phyloP scores from a whole-genome alignment of 2,329 filamentous ascomycete genomes.

The Ophiosphaerella narmari region DNA sequence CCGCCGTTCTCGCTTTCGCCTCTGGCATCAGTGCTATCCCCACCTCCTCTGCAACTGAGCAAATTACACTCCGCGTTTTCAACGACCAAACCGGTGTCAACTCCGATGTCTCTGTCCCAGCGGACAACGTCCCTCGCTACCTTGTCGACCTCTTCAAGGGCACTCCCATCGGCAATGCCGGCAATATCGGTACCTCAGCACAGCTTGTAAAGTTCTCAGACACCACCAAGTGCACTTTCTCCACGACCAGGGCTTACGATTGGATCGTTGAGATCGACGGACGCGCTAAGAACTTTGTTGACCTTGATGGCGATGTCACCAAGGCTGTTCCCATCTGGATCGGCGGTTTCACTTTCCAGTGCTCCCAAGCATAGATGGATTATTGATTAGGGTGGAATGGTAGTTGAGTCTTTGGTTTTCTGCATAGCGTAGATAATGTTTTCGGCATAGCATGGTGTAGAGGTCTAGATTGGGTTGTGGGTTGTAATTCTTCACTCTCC shows the following conservation, averaged over 20 bases:
- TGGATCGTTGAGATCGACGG: constrained; percentile 14
- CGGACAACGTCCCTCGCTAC: constrained; percentile 4
- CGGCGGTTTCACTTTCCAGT: constrained; percentile 17
- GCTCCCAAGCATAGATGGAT: constrained; percentile 5
- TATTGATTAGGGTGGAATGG: background rate
- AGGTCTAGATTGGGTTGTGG: background rate
- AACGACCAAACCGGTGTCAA: constrained; percentile 12
- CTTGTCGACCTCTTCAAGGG: constrained; percentile 8
- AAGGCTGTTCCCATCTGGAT: constrained; percentile 14
- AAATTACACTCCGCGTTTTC: constrained; percentile 13
- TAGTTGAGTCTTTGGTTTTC: background rate
- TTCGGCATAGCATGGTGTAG: background rate
- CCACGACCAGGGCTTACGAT: constrained; percentile 3
- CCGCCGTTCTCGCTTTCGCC: constrained; percentile 11
- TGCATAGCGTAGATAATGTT: background rate
- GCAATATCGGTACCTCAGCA: constrained; percentile 15
- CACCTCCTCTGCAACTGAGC: background rate
- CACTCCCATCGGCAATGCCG: constrained; percentile 10
- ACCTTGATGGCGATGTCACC: constrained; percentile 13
- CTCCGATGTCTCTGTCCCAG: constrained; percentile 9
- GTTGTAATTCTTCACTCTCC: no score
- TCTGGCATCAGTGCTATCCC: constrained; percentile 7
- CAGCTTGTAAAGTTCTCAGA: constrained; percentile 14
- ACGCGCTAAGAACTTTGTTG: constrained; percentile 17
- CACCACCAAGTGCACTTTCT: constrained; percentile 13